Base-by-base conservation (phyloP, 2,329 filamentous ascomycete species). In the Alternaria metachromatica region DNA sequence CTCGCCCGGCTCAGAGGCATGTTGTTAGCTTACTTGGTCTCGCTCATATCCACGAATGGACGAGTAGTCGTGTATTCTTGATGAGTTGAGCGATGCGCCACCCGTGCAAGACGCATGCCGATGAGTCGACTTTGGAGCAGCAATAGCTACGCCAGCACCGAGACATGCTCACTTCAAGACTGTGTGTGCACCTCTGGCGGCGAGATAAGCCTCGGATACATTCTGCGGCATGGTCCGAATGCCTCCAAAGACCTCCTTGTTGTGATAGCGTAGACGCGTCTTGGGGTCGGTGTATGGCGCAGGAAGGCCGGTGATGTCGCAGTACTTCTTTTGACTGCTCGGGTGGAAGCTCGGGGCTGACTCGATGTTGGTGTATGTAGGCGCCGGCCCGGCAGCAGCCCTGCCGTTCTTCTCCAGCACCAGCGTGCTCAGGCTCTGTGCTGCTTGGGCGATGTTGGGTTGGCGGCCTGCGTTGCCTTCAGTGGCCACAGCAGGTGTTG, bases 281-380 rank as follows among this genome's bases (percentile, higher is more conserved):
- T 99, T 99, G 3, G 96, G 96, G 78, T 99, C 96, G 30, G 92
- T 89, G 78, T 99, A 99, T 6, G 92, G 91, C 28, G 94, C 93
- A n/a, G 93, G 89, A 68, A 99, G 83, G 2, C 96, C 96, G 1
- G 96, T 99, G 73, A 99, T 88, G 80, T 99, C 96, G 84, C 96
- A 99, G 81, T 98, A 99, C 74, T 91, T 92, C 81, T 90, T 94
- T 76, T 92, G 88, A 70, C 93, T 91, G 55, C 91, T 91, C 7
- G 88, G 87, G 74, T 88, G 87, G 73, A 98, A 84, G 62, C 92
- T 96, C 43, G 96, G 96, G 4, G 96, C 95, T 51, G 93, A 94
- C 80, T 98, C 96, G 67, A 99, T 96, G 77, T 97, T 98, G 7
- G 93, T 97, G 80, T 98, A 99, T 1, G 96, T 97, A 30, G 92